Evolutionary conservation across 2,329 filamentous ascomycete species (phyloP).

Genomic region (Phoma sp.): DNA sequence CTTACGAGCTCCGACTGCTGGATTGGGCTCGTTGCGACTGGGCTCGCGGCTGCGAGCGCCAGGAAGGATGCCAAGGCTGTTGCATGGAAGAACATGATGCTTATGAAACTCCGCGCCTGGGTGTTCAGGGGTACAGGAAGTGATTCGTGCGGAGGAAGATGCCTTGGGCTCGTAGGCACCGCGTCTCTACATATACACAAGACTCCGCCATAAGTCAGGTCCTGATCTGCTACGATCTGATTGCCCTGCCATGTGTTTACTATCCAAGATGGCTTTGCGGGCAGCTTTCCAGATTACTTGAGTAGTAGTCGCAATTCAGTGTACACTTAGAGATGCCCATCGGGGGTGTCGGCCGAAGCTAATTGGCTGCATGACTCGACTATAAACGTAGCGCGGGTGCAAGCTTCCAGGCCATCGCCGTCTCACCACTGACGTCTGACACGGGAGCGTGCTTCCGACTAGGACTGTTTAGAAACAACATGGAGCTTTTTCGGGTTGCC

Average conservation of each 20-base stretch:
- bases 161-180: not conserved
- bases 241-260: not conserved
- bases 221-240: not conserved
- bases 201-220: not conserved
- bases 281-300: not conserved
- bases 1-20: not conserved
- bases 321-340: not conserved
- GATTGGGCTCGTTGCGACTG: not conserved
- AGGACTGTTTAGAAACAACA: not conserved
- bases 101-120: not conserved
- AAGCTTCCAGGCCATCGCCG: not conserved
- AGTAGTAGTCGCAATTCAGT: not conserved
- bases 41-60: conserved; percentile 2
- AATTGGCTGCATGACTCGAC: conserved; percentile 7
- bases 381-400: not conserved
- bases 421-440: not conserved
- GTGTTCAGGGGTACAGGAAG: not conserved
- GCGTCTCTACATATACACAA: not conserved
- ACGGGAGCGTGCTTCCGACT: not conserved
- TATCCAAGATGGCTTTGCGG: not conserved
- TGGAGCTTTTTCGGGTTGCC: not conserved
- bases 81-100: conserved; percentile 6
- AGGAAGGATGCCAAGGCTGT: conserved; percentile 1
- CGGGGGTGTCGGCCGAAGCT: not conserved
- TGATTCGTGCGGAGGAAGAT: not conserved